Evolutionary conservation across 2,329 filamentous ascomycete species (phyloP).

Genomic region (Didymella sp.): DNA sequence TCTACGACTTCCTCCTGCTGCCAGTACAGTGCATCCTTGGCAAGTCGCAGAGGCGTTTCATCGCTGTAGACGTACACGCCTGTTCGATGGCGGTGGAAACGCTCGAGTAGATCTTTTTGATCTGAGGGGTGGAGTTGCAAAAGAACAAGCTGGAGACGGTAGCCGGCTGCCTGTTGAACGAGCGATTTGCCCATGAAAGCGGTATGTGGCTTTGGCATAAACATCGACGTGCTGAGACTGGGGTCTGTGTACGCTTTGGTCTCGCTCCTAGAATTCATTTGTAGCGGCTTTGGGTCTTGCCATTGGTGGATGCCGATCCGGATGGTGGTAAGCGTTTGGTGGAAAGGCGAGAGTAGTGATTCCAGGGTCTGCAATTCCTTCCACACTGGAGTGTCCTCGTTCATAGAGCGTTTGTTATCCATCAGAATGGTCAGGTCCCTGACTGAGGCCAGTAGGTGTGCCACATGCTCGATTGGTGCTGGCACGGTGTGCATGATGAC

Average conservation of each 20-base stretch:
- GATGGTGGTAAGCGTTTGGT: slow-evolving; percentile 7
- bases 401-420: slow-evolving; percentile 17
- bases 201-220: slow-evolving; percentile 11
- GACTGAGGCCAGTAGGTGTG: slow-evolving; percentile 8
- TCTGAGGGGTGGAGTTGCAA: slow-evolving; percentile 11
- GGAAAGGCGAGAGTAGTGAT: slow-evolving; percentile 6
- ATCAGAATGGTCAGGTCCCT: slow-evolving; percentile 1
- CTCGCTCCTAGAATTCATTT: slow-evolving; percentile 14
- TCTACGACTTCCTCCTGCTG: not conserved
- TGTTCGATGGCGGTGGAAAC: slow-evolving; percentile 15
- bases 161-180: slow-evolving; percentile 9
- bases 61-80: slow-evolving; percentile 15
- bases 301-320: slow-evolving; percentile 17
- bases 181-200: slow-evolving; percentile 13
- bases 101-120: slow-evolving; percentile 10
- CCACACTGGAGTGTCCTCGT: slow-evolving; percentile 11
- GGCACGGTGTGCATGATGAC: slow-evolving; percentile 10
- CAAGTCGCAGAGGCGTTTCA: not conserved
- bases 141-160: slow-evolving; percentile 12
- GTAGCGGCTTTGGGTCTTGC: slow-evolving; percentile 12
- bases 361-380: slow-evolving; percentile 11
- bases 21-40: slow-evolving; percentile 10
- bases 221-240: not conserved
- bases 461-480: slow-evolving; percentile 12
- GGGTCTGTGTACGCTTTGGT: slow-evolving; percentile 3